Base-by-base conservation (phyloP, 1,284 basidiomycete genomes). In the Cerrena zonata region DNA sequence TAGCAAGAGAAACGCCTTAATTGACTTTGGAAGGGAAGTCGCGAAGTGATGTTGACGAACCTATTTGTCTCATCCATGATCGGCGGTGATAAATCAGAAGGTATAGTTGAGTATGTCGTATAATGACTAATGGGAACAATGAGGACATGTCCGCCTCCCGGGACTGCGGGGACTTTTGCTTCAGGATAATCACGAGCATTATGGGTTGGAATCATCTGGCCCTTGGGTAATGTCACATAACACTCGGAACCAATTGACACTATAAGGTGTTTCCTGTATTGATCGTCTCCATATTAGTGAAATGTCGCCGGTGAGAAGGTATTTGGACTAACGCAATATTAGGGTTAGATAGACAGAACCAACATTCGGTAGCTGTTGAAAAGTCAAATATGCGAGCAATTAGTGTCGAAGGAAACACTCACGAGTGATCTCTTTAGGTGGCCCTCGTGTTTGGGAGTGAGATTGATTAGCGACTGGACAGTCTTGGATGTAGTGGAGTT, bases 271-370 rank as follows among this genome's bases (percentile, higher is more conserved):
- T 97, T 98, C 46, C 90, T 93, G 58, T 46, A 26, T 5, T n/a
- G n/a, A n/a, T n/a, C n/a, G n/a, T n/a, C n/a, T n/a, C n/a, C n/a
- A n/a, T n/a, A n/a, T n/a, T n/a, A n/a, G n/a, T n/a, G n/a, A 37
- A 38, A 22, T 53, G 26, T 53, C 44, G 43, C n/a, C n/a, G n/a
- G n/a, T n/a, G n/a, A n/a, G n/a, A n/a, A n/a, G n/a, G n/a, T 27
- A 26, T 11, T 42, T 15, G 24, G 12, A 69, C 84, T 56, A 64
- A 89, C 87, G 88, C 84, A 26, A 94, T 75, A 59, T 82, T 86
- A 1, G 94, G 94, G 64, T 96, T 96, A 45, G 91, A 94, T 49
- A 97, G 65, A 66, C 94, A 97, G 74, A 96, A 96, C 93, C 94
- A 96, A 67, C 94, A 94, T 69, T 91, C 87, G 53, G 86, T 86